Evolutionary conservation across 768 basidiomycete species (phyloP).

Genomic region (Pisolithus marmoratus): DNA sequence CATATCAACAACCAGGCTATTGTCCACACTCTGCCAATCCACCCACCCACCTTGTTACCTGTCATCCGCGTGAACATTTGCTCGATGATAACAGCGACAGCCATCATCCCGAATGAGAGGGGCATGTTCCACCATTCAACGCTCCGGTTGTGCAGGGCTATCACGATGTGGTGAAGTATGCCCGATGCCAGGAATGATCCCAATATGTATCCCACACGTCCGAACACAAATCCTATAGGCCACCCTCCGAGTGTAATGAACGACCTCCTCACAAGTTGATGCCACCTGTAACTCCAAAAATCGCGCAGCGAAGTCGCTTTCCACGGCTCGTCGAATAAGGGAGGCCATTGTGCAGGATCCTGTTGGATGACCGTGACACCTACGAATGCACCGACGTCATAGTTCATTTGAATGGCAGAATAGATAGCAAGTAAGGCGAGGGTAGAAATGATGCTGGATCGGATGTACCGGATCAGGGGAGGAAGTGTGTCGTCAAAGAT

Average conservation of each 20-base stretch:
- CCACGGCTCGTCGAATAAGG: constrained; percentile 30
- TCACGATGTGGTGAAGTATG: constrained; percentile 45
- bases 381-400: constrained; percentile 17
- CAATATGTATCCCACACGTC: constrained; percentile 43
- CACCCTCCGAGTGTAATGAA: constrained; percentile 28
- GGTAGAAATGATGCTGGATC: constrained; percentile 40
- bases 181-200: constrained; percentile 56
- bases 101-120: constrained; percentile 53
- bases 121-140: constrained; percentile 37
- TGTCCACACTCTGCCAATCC: constrained; percentile 31
- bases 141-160: constrained; percentile 46
- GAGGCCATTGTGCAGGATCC: constrained; percentile 28
- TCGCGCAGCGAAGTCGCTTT: constrained; percentile 29
- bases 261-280: constrained; percentile 27
- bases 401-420: constrained; percentile 34
- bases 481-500: constrained; percentile 31
- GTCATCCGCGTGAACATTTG: constrained; percentile 15
- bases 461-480: constrained; percentile 19
- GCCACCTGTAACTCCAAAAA: constrained; percentile 37
- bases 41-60: constrained; percentile 25
- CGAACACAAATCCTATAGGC: constrained; percentile 34
- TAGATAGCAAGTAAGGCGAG: constrained; percentile 42
- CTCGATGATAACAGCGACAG: constrained; percentile 45
- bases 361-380: constrained; percentile 26
- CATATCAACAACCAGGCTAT: constrained; percentile 21